Evolutionary conservation across 2,329 filamentous ascomycete species (phyloP), one percentile per base, ranked within the genome.

Genomic region (Verticillium dahliae): DNA sequence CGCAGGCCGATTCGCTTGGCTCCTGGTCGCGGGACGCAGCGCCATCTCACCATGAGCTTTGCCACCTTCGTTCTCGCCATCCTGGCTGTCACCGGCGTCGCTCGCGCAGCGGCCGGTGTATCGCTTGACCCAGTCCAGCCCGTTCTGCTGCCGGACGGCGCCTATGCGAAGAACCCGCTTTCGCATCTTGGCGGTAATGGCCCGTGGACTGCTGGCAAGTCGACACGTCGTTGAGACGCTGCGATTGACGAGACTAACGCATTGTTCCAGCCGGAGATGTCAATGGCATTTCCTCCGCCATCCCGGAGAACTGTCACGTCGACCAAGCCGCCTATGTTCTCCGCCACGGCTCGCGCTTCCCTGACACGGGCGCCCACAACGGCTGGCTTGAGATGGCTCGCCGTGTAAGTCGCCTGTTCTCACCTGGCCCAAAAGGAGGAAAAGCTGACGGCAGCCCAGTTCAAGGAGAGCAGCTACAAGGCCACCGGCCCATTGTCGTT

Each of bases 271-370:
- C 83, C 0, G 82, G 83, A 11, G 81, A 87, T 66, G 78, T 86
- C 56, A 79, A 82, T 62, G 76, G 74, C 13, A 83, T 88, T 60
- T 81, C 81, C 0, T 73, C 80, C 35, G 76, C 81, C 4, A 75
- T 84, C 1, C 86, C 86, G 0, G 75, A 80, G 1, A 77, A 80
- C 54, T 89, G 86, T 69, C 74, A 73, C 10, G 80, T 89, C 4
- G 84, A 89, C 62, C 81, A 86, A 67, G 85, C 82, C 3, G 82
- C 83, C 5, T 88, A 86, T 63, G 74, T 85, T 38, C 78, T 80
- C 1, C 81, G 85, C 18, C 86, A 88, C 73, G 87, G 86, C 18
- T 86, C 84, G 52, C 78, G 86, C 52, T 90, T 83, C 67, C 86
- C 85, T 0, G 86, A 88, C 64, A 73, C 73, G 1, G 84, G 85